Percentiles rank a stretch among this genome's conserved stretches.
Evolutionary conservation across 306 rosid genomes (phyloP).

Genomic region (Parietaria judaica): DNA sequence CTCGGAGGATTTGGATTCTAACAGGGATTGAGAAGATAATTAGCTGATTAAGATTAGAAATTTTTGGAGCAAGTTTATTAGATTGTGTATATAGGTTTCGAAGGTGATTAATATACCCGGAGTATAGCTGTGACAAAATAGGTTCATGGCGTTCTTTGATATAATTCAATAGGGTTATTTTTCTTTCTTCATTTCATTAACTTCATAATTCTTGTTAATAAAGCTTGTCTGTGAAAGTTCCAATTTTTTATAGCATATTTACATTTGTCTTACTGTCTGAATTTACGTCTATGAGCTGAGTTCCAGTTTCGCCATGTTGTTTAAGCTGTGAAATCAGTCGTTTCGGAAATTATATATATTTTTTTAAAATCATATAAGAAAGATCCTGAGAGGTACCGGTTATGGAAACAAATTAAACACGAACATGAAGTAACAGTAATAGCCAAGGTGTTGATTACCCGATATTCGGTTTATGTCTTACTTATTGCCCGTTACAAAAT

Average conservation of each 20-base stretch:
- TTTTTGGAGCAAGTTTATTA: slow-evolving; percentile 28
- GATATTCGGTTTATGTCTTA: no score
- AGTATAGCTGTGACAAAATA: slow-evolving; percentile 29
- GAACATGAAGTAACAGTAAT: no score
- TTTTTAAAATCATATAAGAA: no score
- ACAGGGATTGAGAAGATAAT: slow-evolving; percentile 21
- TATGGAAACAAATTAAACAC: no score
- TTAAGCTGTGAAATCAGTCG: no score
- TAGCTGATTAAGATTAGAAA: slow-evolving; percentile 22
- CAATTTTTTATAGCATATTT: neutral
- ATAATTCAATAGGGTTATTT: slow-evolving; percentile 18
- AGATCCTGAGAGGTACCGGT: no score
- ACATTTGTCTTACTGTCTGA: no score
- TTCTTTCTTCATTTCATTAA: slow-evolving; percentile 19
- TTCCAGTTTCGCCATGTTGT: no score
- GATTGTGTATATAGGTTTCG: slow-evolving; percentile 37
- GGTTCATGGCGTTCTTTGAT: slow-evolving; percentile 24
- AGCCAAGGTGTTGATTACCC: no score
- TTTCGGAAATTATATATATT: no score
- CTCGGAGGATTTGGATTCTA: slow-evolving; percentile 26
- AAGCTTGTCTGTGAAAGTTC: slow-evolving; percentile 14
- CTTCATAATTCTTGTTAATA: slow-evolving; percentile 10
- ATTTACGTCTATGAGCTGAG: no score
- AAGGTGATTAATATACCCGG: slow-evolving; percentile 20
- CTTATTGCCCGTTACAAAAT: no score